These are phyloP conservation scores for Martensiomyces pterosporus DNA, from an alignment of 192 early-diverging fungal species.

Conservation along the genomic window DNA sequence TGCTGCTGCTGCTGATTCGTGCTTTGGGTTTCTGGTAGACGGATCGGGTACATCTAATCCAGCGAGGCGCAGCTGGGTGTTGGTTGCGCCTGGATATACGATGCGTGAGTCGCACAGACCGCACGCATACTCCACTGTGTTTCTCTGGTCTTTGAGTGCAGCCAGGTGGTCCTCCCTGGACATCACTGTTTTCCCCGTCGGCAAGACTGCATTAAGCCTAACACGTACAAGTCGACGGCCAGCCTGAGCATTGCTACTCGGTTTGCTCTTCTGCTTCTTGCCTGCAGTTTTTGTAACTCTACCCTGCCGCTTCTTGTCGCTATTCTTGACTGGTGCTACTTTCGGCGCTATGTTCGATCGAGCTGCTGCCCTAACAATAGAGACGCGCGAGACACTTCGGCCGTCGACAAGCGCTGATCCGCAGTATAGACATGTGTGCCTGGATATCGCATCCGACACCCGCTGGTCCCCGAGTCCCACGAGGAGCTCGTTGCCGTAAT, in stretches of 20 bases:
- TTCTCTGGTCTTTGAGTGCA: conserved; percentile 9
- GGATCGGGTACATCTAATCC: conserved; percentile 18
- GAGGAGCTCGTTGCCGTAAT: conserved; percentile 32
- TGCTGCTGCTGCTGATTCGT: neutral
- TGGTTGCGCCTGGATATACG: conserved; percentile 27
- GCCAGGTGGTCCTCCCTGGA: conserved; percentile 8
- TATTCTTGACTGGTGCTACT: neutral
- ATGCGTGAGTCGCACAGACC: conserved; percentile 21
- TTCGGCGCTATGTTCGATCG: neutral
- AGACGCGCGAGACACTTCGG: conserved; percentile 25
- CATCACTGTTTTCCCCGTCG: too few relatives aligned
- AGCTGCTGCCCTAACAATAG: conserved; percentile 10
- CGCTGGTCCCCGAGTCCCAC: conserved; percentile 17
- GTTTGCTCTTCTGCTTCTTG: neutral
- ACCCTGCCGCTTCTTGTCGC: neutral
- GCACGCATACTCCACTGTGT: conserved; percentile 29
- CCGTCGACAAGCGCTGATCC: conserved; percentile 40
- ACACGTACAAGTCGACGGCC: conserved; percentile 9
- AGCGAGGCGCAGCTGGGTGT: conserved; percentile 10
- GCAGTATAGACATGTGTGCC: conserved; percentile 35
- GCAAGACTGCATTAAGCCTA: conserved; percentile 4
- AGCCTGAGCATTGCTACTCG: neutral
- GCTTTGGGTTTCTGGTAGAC: too few relatives aligned
- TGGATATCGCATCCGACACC: conserved; percentile 12
- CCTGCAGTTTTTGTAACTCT: neutral